phyloP scores from a whole-genome alignment of 2,329 filamentous ascomycete genomes.

The Sordariomycetes sp. region DNA sequence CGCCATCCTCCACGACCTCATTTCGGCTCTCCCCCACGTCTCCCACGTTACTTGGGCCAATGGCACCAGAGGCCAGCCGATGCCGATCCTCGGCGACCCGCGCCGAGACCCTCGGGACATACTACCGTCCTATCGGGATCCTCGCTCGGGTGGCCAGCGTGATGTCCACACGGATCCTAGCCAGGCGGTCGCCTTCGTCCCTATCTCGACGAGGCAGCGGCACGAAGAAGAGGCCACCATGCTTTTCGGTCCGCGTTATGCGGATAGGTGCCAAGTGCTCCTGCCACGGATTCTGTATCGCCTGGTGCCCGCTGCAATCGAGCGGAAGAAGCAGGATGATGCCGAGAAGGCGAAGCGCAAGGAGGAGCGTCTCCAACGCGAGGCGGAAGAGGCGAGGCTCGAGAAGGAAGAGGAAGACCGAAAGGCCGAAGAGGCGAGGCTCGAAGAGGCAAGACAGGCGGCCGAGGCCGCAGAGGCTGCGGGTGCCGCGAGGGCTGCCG shows the following conservation, averaged over 20 bases:
- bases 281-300: constrained; percentile 58
- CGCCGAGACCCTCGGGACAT: constrained; percentile 39
- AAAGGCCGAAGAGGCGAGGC: constrained; percentile 32
- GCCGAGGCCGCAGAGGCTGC: constrained; percentile 12
- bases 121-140: constrained; percentile 25
- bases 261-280: constrained; percentile 52
- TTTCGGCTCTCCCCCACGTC: constrained; percentile 34
- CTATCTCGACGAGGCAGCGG: constrained; percentile 58
- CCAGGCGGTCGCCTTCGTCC: constrained; percentile 63
- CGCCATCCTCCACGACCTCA: constrained; percentile 39
- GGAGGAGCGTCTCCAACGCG: constrained; percentile 50
- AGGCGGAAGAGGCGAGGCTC: constrained; percentile 52
- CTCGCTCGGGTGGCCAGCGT: constrained; percentile 32
- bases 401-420: constrained; percentile 60
- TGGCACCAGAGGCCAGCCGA: constrained; percentile 29
- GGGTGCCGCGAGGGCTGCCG: background rate
- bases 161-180: constrained; percentile 46
- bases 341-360: constrained; percentile 47
- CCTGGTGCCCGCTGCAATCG: constrained; percentile 73
- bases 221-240: constrained; percentile 88
- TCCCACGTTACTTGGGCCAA: constrained; percentile 2
- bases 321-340: constrained; percentile 57
- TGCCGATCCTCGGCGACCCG: constrained; percentile 44
- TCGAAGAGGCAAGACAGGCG: constrained; percentile 1
- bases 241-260: constrained; percentile 49